phyloP scores from a whole-genome alignment of 495 filamentous ascomycete genomes.

The Lepraria neglecta region DNA sequence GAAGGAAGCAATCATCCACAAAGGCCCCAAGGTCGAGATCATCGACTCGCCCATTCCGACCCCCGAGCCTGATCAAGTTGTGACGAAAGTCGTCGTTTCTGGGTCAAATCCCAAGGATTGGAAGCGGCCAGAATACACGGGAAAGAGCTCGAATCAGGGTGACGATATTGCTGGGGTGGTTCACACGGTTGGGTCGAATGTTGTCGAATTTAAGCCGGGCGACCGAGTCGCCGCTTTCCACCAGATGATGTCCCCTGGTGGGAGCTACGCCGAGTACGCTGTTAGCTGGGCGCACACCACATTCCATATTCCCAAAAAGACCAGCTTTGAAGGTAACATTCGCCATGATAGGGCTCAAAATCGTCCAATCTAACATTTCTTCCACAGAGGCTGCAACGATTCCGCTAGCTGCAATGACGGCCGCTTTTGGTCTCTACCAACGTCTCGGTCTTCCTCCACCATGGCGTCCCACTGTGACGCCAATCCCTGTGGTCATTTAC shows the following conservation, averaged over 20 bases:
- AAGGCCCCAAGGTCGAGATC: conserved; percentile 52
- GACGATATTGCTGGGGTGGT: conserved; percentile 71
- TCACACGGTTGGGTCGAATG: conserved; percentile 53
- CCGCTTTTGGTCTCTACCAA: conserved; percentile 57
- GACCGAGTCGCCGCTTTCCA: conserved; percentile 70
- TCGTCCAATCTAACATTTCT: background rate
- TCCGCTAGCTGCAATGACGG: conserved; percentile 69
- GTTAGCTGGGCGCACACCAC: conserved; percentile 58
- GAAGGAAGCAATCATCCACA: conserved; percentile 60
- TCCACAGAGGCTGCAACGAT: conserved; percentile 58
- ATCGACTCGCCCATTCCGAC: conserved; percentile 58
- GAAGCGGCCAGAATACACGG: conserved; percentile 41
- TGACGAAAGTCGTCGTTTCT: conserved; percentile 62
- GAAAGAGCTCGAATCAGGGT: conserved; percentile 46
- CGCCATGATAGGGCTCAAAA: background rate
- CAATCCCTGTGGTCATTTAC: conserved; percentile 57
- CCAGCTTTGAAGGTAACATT: conserved; percentile 56
- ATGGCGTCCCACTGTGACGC: conserved; percentile 45
- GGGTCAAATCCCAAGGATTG: conserved; percentile 80
- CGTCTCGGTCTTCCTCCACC: conserved; percentile 57
- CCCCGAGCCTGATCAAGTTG: conserved; percentile 54
- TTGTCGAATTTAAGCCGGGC: conserved; percentile 56
- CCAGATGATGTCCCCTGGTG: conserved; percentile 47
- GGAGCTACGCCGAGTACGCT: conserved; percentile 67
- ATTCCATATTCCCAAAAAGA: conserved; percentile 60